A percentile compares a stretch with the other conserved stretches of the same genome.
Conservation (phyloP, 1,139 yeast genomes). For the Protomyces arabidopsidicola region DNA sequence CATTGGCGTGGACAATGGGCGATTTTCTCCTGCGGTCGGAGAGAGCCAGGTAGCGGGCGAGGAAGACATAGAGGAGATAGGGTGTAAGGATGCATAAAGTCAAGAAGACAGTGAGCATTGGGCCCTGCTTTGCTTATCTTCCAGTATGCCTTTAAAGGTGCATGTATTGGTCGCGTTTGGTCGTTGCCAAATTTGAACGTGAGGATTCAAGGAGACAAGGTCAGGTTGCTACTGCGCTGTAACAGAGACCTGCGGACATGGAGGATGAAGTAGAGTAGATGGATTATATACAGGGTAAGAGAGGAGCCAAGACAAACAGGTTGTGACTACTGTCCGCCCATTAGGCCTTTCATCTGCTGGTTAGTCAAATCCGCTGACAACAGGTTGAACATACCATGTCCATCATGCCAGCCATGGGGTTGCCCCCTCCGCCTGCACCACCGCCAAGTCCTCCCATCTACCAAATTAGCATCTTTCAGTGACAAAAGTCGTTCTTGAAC, state of each 20-base stretch:
- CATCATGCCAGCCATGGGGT: not conserved
- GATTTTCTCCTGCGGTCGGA: constrained; percentile 11
- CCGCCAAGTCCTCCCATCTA: not conserved
- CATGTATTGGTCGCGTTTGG: not conserved
- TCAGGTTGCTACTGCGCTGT: no score
- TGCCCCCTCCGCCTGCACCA: not conserved
- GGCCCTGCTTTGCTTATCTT: not conserved
- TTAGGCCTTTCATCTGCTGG: not conserved
- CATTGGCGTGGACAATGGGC: constrained; percentile 19
- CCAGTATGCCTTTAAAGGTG: not conserved
- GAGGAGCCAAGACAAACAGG: not conserved
- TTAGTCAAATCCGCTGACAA: not conserved
- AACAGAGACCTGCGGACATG: not conserved
- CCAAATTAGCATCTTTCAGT: not conserved
- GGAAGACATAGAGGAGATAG: constrained; percentile 2
- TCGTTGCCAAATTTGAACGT: not conserved
- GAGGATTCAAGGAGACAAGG: not conserved
- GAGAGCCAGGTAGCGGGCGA: constrained; percentile 5
- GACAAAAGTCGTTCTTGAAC: not conserved
- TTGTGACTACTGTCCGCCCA: not conserved
- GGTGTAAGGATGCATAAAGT: not conserved
- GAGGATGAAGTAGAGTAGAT: not conserved
- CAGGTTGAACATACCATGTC: not conserved
- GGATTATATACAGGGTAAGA: not conserved
- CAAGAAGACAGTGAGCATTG: constrained; percentile 20